Evolutionary conservation across 129 eudicot genomes (phyloP).

Genomic region (Tagetes patula): DNA sequence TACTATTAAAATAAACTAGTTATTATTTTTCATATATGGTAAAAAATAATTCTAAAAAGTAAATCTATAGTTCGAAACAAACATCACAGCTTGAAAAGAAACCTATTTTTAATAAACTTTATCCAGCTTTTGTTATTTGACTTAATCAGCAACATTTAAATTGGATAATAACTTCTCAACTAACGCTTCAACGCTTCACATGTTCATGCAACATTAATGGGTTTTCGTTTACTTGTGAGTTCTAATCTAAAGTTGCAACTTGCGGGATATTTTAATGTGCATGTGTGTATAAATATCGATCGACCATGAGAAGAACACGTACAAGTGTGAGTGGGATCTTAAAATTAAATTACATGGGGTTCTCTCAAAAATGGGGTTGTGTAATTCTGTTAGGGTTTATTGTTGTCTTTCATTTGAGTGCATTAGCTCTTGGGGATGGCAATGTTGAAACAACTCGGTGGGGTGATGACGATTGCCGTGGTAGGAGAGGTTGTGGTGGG

Average conservation of each 20-base stretch:
- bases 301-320: conserved; percentile 17
- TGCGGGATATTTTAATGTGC: conserved; percentile 16
- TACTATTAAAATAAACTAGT: not conserved
- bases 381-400: conserved; percentile 32
- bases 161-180: conserved; percentile 35
- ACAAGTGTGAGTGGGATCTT: not conserved
- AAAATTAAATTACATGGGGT: conserved; percentile 28
- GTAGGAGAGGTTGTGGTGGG: conserved; percentile 44
- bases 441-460: conserved; percentile 33
- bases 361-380: conserved; percentile 44
- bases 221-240: conserved; percentile 30
- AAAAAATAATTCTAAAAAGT: not conserved
- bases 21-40: not conserved
- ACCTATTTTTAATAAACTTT: not conserved
- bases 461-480: conserved; percentile 45
- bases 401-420: conserved; percentile 50
- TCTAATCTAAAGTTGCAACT: conserved; percentile 32
- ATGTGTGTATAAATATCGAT: conserved; percentile 21
- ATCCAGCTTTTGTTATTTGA: conserved; percentile 31
- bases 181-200: conserved; percentile 36
- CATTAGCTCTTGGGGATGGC: conserved; percentile 34
- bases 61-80: not conserved
- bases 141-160: conserved; percentile 26
- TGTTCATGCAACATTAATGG: conserved; percentile 41
- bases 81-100: not conserved